Evolutionary conservation across 2,329 filamentous ascomycete species (phyloP).

Genomic region (Penicillium oxalicum): DNA sequence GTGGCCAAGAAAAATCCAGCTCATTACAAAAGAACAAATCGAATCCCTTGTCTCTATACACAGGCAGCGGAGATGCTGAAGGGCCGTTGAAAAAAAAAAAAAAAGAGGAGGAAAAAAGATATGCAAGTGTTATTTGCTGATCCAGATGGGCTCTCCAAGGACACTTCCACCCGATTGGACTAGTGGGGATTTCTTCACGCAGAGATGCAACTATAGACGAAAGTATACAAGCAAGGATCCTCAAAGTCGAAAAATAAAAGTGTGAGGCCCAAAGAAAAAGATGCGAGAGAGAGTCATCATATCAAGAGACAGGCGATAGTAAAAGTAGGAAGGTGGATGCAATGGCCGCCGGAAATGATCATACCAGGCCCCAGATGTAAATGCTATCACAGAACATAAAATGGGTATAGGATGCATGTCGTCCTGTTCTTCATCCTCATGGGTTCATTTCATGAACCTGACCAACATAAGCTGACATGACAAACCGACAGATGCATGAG

Average conservation of each 20-base stretch:
- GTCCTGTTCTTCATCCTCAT: constrained; percentile 15
- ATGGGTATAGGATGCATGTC: constrained; percentile 23
- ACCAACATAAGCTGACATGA: constrained; percentile 22
- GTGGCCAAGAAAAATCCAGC: too few relatives aligned
- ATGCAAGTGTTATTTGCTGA: constrained; percentile 6
- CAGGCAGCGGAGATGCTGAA: constrained; percentile 11
- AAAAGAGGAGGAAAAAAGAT: constrained; percentile 16
- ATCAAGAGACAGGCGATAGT: constrained; percentile 1
- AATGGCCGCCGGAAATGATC: constrained; percentile 14
- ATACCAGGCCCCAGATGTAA: constrained; percentile 22
- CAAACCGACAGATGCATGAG: constrained; percentile 23
- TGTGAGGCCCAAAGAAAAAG: constrained; percentile 7
- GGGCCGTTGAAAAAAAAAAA: constrained; percentile 16
- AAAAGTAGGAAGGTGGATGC: constrained; percentile 16
- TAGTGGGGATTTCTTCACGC: too few relatives aligned
- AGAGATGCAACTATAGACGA: too few relatives aligned
- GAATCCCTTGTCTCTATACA: background rate
- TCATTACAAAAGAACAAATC: too few relatives aligned
- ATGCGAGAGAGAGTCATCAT: constrained; percentile 14
- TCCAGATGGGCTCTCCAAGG: too few relatives aligned
- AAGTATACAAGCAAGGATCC: too few relatives aligned
- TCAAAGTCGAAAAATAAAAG: background rate
- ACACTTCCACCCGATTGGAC: too few relatives aligned
- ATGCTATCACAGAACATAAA: constrained; percentile 20
- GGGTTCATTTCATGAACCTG: constrained; percentile 6